phyloP scores from a whole-genome alignment of 225 moss, liverwort and hornwort genomes.

The Marchantia paleacea region DNA sequence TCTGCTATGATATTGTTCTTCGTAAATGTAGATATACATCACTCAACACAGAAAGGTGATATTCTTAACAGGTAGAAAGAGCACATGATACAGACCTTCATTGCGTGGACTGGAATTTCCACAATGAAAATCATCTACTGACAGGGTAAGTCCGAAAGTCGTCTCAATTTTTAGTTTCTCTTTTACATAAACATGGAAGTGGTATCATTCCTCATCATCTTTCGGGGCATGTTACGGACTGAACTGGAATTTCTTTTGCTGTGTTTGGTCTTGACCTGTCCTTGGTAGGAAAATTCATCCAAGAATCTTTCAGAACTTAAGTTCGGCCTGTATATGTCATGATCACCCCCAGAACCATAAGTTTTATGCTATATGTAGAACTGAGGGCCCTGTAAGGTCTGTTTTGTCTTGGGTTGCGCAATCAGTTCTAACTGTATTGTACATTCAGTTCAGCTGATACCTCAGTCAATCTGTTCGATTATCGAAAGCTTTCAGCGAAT shows the following conservation, averaged over 20 bases:
- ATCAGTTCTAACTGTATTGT: not conserved
- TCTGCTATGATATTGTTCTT: no score
- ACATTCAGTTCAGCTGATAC: conserved; percentile 77
- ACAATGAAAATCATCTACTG: conserved; percentile 76
- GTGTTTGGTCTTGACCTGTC: not conserved
- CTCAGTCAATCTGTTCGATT: conserved; percentile 80
- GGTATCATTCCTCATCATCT: no score
- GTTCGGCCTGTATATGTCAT: not conserved
- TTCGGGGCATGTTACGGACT: no score
- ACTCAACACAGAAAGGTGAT: not conserved
- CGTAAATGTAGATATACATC: not conserved
- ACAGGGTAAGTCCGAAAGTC: conserved; percentile 58
- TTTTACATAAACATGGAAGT: no score
- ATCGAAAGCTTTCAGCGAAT: conserved; percentile 64
- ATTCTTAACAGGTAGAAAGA: conserved; percentile 64
- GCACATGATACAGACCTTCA: conserved; percentile 93
- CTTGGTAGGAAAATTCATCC: not conserved
- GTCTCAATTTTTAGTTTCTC: not conserved
- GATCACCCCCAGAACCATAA: not conserved
- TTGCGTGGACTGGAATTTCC: conserved; percentile 93
- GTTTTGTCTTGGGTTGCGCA: not conserved
- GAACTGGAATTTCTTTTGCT: no score
- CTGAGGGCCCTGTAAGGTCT: not conserved
- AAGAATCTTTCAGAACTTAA: not conserved
- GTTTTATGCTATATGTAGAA: not conserved